Conservation (phyloP, 495 filamentous ascomycete species). For the Neurospora intermedia region DNA sequence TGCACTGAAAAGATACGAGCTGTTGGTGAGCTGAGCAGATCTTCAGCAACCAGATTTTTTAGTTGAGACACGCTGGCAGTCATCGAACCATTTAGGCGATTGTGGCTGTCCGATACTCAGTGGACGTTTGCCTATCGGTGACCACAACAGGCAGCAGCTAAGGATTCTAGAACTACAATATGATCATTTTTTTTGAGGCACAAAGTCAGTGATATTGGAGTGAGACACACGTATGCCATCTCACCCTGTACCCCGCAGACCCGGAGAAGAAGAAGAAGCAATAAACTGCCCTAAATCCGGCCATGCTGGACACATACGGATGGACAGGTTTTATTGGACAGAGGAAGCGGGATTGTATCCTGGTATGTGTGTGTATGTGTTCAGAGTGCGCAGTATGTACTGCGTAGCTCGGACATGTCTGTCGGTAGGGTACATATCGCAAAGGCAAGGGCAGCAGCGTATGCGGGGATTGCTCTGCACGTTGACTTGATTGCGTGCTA, state of each 20-base stretch:
- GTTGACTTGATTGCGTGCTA: neutral
- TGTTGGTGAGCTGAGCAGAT: neutral
- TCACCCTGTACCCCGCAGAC: neutral
- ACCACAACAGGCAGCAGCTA: neutral
- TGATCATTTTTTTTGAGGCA: neutral
- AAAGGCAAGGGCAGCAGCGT: neutral
- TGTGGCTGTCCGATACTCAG: neutral
- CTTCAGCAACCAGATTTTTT: neutral
- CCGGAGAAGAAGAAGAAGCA: neutral
- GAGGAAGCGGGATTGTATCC: neutral
- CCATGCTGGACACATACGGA: neutral
- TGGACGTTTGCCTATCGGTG: neutral
- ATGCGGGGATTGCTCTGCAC: neutral
- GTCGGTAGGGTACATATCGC: neutral
- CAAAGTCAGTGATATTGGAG: neutral
- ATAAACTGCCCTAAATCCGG: neutral
- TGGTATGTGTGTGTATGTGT: neutral
- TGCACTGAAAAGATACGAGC: neutral
- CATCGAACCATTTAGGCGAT: neutral
- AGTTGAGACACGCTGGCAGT: neutral
- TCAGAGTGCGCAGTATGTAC: neutral
- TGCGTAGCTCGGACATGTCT: neutral
- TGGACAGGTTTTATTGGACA: neutral
- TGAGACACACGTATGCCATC: neutral
- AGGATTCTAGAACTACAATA: neutral